A percentile compares a stretch with the other conserved stretches of the same genome.
Conservation (phyloP, 169 alveolate species). For the Eimeria acervulina region DNA sequence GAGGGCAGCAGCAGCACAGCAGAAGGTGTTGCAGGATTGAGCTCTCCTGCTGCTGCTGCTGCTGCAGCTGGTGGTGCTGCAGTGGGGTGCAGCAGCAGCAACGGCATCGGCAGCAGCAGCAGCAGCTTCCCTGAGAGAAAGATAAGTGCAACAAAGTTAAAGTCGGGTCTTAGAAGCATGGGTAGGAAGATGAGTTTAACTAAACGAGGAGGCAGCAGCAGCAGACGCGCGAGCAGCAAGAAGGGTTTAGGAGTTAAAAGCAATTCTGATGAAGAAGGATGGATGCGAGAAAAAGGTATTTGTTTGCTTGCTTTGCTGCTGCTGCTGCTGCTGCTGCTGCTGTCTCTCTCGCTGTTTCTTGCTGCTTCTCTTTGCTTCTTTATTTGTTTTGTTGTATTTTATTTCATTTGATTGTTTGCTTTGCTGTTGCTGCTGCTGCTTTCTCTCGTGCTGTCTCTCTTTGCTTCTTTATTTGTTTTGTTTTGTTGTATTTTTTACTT, state of each 20-base stretch:
- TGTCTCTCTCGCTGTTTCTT: too few relatives aligned
- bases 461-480: neutral
- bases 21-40: too few relatives aligned
- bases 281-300: slow-evolving; percentile 65
- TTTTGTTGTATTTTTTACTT: neutral
- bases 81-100: neutral
- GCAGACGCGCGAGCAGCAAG: too few relatives aligned
- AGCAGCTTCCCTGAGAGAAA: slow-evolving; percentile 37
- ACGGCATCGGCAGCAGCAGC: neutral
- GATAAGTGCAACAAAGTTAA: slow-evolving; percentile 38
- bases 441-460: neutral
- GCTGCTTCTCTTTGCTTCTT: too few relatives aligned
- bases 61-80: too few relatives aligned
- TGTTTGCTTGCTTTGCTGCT: neutral
- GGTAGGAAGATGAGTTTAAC: slow-evolving; percentile 47
- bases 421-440: too few relatives aligned
- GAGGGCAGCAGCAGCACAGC: slow-evolving; percentile 15
- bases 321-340: neutral
- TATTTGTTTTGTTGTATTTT: too few relatives aligned
- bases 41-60: too few relatives aligned
- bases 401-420: too few relatives aligned
- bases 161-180: slow-evolving; percentile 26
- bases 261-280: slow-evolving; percentile 40
- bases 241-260: neutral
- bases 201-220: neutral